Evolutionary conservation across 805 yeast genomes (phyloP).

Genomic region (Metschnikowia cerradonensis): DNA sequence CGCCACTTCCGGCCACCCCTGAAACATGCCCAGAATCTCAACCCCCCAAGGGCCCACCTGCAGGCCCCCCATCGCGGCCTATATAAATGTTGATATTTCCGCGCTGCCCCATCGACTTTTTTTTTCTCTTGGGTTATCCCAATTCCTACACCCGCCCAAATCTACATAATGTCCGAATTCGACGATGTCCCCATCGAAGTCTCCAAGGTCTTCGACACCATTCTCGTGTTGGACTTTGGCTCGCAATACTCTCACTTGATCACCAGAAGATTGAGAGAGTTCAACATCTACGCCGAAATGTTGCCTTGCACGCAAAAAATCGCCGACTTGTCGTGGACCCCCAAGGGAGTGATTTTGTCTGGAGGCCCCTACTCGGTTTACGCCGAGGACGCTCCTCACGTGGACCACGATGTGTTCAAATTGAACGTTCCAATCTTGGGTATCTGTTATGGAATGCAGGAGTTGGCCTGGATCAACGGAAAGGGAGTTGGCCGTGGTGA

Average conservation of each 20-base stretch:
- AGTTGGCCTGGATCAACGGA: slow-evolving; percentile 96
- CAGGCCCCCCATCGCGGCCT: slow-evolving; percentile 3
- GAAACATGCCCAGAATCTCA: background rate
- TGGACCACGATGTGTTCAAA: slow-evolving; percentile 88
- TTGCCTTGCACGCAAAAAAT: slow-evolving; percentile 98
- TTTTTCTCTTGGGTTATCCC: slow-evolving; percentile 5
- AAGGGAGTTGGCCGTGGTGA: slow-evolving; percentile 93
- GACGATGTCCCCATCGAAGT: slow-evolving; percentile 56
- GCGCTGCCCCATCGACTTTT: slow-evolving; percentile 1
- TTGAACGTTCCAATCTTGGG: slow-evolving; percentile 93
- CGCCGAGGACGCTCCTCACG: slow-evolving; percentile 94
- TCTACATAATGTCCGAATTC: slow-evolving; percentile 8
- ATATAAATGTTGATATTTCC: background rate
- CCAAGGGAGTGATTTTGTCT: slow-evolving; percentile 91
- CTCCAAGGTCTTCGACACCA: slow-evolving; percentile 89
- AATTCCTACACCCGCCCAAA: background rate
- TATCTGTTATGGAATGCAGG: slow-evolving; percentile 99
- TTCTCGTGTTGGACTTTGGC: slow-evolving; percentile 94
- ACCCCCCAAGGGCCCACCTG: background rate
- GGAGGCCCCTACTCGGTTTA: slow-evolving; percentile 99
- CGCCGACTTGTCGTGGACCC: slow-evolving; percentile 86
- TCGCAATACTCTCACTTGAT: slow-evolving; percentile 97
- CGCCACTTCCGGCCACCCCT: background rate
- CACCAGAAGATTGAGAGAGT: slow-evolving; percentile 95
- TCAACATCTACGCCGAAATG: slow-evolving; percentile 98